Evolutionary conservation across 148 eudicot genomes (phyloP).

Genomic region (Rhododendron vialii): DNA sequence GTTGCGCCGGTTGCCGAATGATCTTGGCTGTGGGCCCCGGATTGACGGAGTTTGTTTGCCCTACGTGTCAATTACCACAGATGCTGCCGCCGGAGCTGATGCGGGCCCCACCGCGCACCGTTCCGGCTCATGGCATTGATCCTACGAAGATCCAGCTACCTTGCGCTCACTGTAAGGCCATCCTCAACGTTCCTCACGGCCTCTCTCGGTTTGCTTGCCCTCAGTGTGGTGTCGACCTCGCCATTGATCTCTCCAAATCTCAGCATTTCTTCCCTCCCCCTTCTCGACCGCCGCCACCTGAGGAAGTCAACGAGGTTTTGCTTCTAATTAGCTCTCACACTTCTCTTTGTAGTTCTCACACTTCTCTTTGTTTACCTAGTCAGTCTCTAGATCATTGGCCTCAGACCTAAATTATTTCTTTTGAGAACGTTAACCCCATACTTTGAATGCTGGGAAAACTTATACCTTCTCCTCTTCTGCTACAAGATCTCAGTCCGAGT

Average conservation of each 20-base stretch:
- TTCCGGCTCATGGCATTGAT: constrained; percentile 79
- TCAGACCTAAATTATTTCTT: neutral
- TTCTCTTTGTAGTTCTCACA: neutral
- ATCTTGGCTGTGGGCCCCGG: constrained; percentile 65
- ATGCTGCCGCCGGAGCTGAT: constrained; percentile 61
- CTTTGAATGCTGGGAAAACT: neutral
- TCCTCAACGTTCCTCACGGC: constrained; percentile 91
- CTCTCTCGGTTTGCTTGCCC: constrained; percentile 79
- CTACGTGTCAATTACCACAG: constrained; percentile 75
- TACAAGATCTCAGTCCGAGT: neutral
- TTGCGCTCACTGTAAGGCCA: constrained; percentile 87
- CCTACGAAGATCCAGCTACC: constrained; percentile 81
- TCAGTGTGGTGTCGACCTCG: constrained; percentile 70
- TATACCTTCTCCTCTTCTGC: neutral
- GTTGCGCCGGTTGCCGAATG: constrained; percentile 88
- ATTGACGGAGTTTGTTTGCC: constrained; percentile 73
- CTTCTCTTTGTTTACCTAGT: neutral
- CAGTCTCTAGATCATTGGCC: neutral
- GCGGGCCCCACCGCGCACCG: constrained; percentile 26
- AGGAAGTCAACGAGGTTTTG: constrained; percentile 78
- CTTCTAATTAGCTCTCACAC: neutral
- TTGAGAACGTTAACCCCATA: neutral
- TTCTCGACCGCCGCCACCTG: constrained; percentile 35
- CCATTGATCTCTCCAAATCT: constrained; percentile 63
- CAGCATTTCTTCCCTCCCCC: constrained; percentile 40